A percentile compares a stretch with the other conserved stretches of the same genome.
These are phyloP conservation scores for Sporothrix euskadiensis DNA, from an alignment of 2,329 filamentous ascomycete genomes.

Conservation along the genomic window DNA sequence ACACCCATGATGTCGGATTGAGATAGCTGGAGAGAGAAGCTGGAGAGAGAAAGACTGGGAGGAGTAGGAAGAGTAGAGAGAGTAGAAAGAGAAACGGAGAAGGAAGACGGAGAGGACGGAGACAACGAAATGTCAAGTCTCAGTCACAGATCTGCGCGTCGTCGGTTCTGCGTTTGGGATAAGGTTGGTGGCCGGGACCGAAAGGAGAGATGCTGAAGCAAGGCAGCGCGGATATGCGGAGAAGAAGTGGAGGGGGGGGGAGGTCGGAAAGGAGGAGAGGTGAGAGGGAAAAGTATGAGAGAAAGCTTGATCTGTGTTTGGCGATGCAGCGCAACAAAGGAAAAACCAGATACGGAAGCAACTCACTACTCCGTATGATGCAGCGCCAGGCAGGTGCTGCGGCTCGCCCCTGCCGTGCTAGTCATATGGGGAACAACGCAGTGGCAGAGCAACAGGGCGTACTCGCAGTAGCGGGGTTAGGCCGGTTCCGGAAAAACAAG, in stretches of 20 bases:
- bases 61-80: background rate
- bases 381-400: slow-evolving; percentile 23
- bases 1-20: slow-evolving; percentile 45
- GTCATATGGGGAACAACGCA: background rate
- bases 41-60: background rate
- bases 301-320: background rate
- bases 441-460: slow-evolving; percentile 23
- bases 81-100: background rate
- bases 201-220: background rate
- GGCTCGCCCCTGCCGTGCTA: slow-evolving; percentile 1
- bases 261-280: background rate
- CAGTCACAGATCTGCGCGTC: slow-evolving; percentile 4
- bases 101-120: slow-evolving; percentile 9
- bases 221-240: background rate
- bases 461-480: slow-evolving; percentile 23
- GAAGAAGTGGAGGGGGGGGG: slow-evolving; percentile 6
- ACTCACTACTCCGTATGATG: slow-evolving; percentile 19
- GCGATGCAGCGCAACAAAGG: slow-evolving; percentile 20
- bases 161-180: background rate
- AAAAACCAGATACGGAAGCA: background rate
- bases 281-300: background rate
- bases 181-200: background rate
- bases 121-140: slow-evolving; percentile 1
- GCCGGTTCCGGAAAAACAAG: slow-evolving; percentile 30
- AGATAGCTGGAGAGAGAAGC: background rate